These are phyloP conservation scores for Saccharomyces hybrid DNA, from an alignment of 1,139 yeast species.

Conservation along the genomic window DNA sequence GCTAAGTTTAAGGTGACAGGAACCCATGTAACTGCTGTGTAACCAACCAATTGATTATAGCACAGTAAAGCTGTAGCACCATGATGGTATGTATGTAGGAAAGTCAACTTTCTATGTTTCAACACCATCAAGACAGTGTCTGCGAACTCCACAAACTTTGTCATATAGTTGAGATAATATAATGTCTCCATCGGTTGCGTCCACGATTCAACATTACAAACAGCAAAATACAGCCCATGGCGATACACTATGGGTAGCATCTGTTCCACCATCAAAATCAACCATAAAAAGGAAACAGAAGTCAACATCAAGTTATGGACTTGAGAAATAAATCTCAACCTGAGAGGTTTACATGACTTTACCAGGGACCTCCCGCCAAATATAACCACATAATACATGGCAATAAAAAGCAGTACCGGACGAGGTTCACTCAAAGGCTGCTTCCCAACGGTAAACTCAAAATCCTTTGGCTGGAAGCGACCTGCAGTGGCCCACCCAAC, in stretches of 20 bases:
- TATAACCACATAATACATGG: constrained; percentile 53
- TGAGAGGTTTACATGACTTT: constrained; percentile 46
- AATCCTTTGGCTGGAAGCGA: constrained; percentile 51
- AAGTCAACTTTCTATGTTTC: constrained; percentile 66
- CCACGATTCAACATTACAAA: constrained; percentile 63
- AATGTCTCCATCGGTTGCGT: constrained; percentile 61
- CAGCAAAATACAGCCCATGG: constrained; percentile 61
- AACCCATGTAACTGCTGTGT: constrained; percentile 75
- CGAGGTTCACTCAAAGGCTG: constrained; percentile 58
- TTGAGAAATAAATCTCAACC: constrained; percentile 60
- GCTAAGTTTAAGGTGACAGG: constrained; percentile 66
- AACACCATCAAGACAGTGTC: constrained; percentile 74
- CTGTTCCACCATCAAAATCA: constrained; percentile 62
- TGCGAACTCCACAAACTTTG: constrained; percentile 62
- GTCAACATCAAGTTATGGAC: constrained; percentile 63
- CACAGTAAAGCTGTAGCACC: constrained; percentile 81
- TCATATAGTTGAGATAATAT: constrained; percentile 68
- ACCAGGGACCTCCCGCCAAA: constrained; percentile 63
- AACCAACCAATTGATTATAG: constrained; percentile 70
- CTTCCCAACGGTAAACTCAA: constrained; percentile 49
- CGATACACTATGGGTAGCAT: constrained; percentile 55
- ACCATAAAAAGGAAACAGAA: constrained; percentile 48
- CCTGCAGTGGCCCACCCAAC: constrained; percentile 44
- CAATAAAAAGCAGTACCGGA: constrained; percentile 51
- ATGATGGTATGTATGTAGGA: constrained; percentile 77